Base-by-base conservation (phyloP, 768 basidiomycete genomes). In the Gyrodon lividus region DNA sequence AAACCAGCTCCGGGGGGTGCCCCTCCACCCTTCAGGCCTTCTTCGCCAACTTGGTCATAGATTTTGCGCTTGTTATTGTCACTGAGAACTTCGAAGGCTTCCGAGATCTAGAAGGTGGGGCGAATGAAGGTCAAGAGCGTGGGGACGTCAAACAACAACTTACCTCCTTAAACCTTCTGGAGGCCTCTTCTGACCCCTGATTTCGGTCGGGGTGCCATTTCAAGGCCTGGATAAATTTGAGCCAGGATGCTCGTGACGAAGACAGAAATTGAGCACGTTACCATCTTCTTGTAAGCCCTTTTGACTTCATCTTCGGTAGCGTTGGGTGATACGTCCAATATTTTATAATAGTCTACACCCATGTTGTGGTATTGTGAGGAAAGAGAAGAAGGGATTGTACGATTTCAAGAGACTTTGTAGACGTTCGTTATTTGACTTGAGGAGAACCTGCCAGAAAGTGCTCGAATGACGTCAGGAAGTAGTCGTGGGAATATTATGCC, bases 171-270 rank as follows among this genome's bases (percentile, higher is more conserved):
- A 99, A 98, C 70, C 89, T 96, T 68, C 81, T 78, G 2, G 82
- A 86, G 0, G 96, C 89, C 57, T 86, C 87, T 59, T 94, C 94
- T 44, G 89, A 86, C 24, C 91, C 89, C 48, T 73, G 73, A 64
- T 97, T 96, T 34, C 94, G 81, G 67, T 97, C 94, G 33, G 95
- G 95, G 69, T 98, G 96, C 86, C 90, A 91, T 81, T 91, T 93
- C 68, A 97, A 69, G 42, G 93, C 92, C 88, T 80, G 76, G 51
- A 4, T 23, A 43, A 9, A 33, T 34, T 26, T 47, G 44, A 38
- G 34, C 52, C 30, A 38, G 59, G 42, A 28, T 50, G 2, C 46
- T 58, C 54, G 19, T 30, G n/a, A 6, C 1, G 16, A 12, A n/a
- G 22, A 19, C 33, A 28, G 51, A 37, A 28, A 9, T 17, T 31